Conservation (phyloP, 306 rosid genomes). For the cucumber (Cucumis sativus) region DNA sequence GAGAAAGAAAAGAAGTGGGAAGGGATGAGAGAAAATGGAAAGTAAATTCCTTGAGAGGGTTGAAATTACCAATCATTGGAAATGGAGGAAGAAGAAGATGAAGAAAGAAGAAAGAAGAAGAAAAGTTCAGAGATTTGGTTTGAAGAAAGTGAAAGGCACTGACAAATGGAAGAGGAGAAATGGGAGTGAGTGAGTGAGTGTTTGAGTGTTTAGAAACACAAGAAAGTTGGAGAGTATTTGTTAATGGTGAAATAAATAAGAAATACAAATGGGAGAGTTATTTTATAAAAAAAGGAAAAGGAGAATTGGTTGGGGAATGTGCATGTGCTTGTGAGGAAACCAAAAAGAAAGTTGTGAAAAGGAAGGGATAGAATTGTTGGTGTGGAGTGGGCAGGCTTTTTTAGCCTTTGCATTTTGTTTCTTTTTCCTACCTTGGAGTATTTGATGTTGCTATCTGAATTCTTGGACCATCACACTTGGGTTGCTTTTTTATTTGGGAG, state of each 20-base stretch:
- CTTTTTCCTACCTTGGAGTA: not conserved
- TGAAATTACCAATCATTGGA: slow-evolving; percentile 12
- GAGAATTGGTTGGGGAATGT: not conserved
- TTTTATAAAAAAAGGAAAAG: not conserved
- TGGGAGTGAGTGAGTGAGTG: not conserved
- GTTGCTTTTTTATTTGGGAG: too few species aligned
- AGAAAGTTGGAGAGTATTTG: slow-evolving; percentile 4
- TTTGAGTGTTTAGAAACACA: not conserved
- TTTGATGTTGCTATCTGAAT: not conserved
- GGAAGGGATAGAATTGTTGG: not conserved
- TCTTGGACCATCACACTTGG: not conserved
- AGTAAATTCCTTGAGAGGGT: slow-evolving; percentile 24
- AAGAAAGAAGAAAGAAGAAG: not conserved
- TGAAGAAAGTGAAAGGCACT: not conserved
- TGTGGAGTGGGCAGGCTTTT: not conserved
- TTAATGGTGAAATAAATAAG: not conserved
- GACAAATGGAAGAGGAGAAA: not conserved
- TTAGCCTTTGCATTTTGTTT: too few species aligned
- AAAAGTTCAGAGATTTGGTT: not conserved
- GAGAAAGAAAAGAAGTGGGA: slow-evolving; percentile 42
- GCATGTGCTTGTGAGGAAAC: slow-evolving; percentile 1
- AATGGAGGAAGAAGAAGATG: not conserved
- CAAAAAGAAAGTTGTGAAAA: not conserved
- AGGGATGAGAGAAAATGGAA: slow-evolving; percentile 27
- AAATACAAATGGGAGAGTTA: not conserved